Evolutionary conservation across 2,329 filamentous ascomycete species (phyloP), one percentile per base, ranked within the genome.

Genomic region (Talaromyces sp.): DNA sequence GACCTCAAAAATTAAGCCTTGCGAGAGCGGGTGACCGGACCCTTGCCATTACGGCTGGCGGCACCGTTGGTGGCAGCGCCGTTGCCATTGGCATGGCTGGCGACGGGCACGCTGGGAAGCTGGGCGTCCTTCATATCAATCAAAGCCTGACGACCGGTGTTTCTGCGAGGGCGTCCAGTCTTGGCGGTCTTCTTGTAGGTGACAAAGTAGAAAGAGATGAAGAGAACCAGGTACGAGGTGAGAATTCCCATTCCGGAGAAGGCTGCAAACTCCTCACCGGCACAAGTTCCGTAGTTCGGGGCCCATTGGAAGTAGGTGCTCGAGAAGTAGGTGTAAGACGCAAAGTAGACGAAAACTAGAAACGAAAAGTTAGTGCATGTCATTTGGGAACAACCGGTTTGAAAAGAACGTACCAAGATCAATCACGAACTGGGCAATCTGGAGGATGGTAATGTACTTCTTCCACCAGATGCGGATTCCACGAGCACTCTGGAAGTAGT

Each of bases 391-490:
- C 23, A 8, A 59, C 9, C 31, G 4, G 14, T 7, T 36, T 27
- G 30, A 31, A 31, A 12, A 57, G 44, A 36, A 78, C 89, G 74
- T 86, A 93, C 91, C 92, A 65, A 98, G 89, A 79, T 97, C 94
- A 77, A 98, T 94, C 76, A 98, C 86, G 81, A 98, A 98, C 78
- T 98, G 94, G 72, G 91, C 87, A 78, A 98, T 98, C 81, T 98
- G 94, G 74, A 97, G 89, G 74, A 93, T 91, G 70, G 94, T 98
- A 76, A 98, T 96, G 89, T 94, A 98, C 82, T 97, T 92, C 89
- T 98, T 98, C 94, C 94, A 98, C 93, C 93, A 97, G 80, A 97
- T 95, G 73, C 89, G 89, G 78, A 98, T 87, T 69, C 95, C 95
- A 70, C 94, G 92, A 60, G 94, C 93, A 74, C 91, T 94, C 85